Evolutionary conservation across 768 basidiomycete species (phyloP), one percentile per base, ranked within the genome.

Genomic region (Aureoboletus auriporus): DNA sequence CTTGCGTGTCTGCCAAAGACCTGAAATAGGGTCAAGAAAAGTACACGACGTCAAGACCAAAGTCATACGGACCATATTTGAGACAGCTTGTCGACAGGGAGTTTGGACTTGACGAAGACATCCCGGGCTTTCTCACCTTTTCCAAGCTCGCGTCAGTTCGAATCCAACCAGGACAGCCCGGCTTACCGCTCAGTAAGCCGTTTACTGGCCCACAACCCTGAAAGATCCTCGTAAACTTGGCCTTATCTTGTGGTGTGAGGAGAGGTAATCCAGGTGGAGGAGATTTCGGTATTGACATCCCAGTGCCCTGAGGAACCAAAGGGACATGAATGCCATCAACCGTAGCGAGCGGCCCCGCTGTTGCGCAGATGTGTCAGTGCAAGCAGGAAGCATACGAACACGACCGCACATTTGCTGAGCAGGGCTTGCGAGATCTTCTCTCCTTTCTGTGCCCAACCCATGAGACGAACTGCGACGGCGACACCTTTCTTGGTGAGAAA

Each of bases 1-100:
- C 81, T 68, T 94, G 89, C 4, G 93, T 94, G 67, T 99, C 96
- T n/a, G 94, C 88, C 34, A 99, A 78, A 54, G 78, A 86, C 94
- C 93, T 96, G 58, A 4, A 42, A 43, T 35, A 36, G 34, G 43
- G 16, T 30, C 44, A 39, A 26, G 17, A 47, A 35, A 46, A 6
- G 37, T 10, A 33, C 17, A 11, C 17, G n/a, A 20, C 13, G 26
- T 28, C n/a, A 27, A 45, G 10, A 46, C 8, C 16, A 7, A 44
- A 26, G 44, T 28, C 26, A 48, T 16, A 61, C 81, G 46, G 50
- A 91, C 95, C 96, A 99, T 70, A 98, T 94, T 64, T 92, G 88
- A 30, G 87, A 83, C 23, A 99, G 78, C 55, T 87, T 86, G 47
- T 95, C 93, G 55, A 86, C 83, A 1, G 85, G 74, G 33, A 99